Base-by-base conservation (phyloP, 305 asterid species). In the Fraxinus platypoda region DNA sequence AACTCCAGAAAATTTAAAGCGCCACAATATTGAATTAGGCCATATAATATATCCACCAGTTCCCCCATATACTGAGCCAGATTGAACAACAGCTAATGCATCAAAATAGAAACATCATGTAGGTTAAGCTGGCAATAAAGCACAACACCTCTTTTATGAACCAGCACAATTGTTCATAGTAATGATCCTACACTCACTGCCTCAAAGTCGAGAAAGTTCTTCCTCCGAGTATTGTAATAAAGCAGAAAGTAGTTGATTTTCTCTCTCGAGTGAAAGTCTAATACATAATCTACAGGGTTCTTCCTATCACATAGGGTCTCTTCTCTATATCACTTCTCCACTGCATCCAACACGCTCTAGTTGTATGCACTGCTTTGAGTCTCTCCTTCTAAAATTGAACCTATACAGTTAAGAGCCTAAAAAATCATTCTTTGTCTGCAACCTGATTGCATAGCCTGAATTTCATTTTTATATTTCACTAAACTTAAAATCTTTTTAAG, bases 181-280 rank as follows among this genome's bases (percentile, higher is more conserved):
- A 57, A 54, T n/a, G 64, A 54, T n/a, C 1, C 0, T 3, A 54
- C 25, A n/a, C 64, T 15, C 64, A n/a, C 1, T 6, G 25, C 9
- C 64, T n/a, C 64, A 54, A 54, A 54, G 25, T 54, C 92, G 75
- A 88, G 86, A 43, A 54, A n/a, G 25, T 54, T 5, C 0, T 52
- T 9, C 62, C 3, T n/a, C 17, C 4, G 7, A 52, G 23, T 52
- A 52, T 15, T 17, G 23, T 52, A 4, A 57, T 19, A 19, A 57
- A 57, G 68, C 26, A 19, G 1, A 57, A 21, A 57, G 68, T 19
- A 57, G 68, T 19, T 0, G 12, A 57, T 19, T 19, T 19, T 57
- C 68, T 57, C 28, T 21, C 68, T 57, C 19, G 68, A 19, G 25
- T 2, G 21, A 19, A 57, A 19, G 12, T 57, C 68, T 19, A 57